Conservation (phyloP, 2,329 filamentous ascomycete genomes). For the Amylocarpus encephaloides region DNA sequence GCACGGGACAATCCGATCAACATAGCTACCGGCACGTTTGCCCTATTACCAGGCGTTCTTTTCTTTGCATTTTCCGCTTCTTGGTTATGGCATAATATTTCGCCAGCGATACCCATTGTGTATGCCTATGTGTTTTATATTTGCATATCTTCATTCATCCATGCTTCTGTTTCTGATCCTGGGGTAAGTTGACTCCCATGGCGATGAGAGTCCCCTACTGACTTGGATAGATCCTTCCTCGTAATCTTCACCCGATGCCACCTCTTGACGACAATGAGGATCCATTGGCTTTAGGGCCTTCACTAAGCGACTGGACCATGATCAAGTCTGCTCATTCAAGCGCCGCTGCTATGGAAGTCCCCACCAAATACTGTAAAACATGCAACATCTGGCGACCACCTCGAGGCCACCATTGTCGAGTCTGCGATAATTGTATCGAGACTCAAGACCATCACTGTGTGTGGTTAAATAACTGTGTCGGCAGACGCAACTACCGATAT, state of each 20-base stretch:
- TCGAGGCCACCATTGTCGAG: conserved; percentile 88
- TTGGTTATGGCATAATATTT: conserved; percentile 80
- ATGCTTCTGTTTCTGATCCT: conserved; percentile 87
- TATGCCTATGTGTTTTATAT: conserved; percentile 91
- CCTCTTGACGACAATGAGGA: conserved; percentile 69
- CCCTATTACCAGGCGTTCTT: conserved; percentile 70
- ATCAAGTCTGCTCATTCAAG: conserved; percentile 69
- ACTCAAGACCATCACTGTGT: conserved; percentile 98
- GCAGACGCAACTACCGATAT: conserved; percentile 93
- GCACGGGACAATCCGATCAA: conserved; percentile 84
- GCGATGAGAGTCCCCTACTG: conserved; percentile 13
- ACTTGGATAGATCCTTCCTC: conserved; percentile 72
- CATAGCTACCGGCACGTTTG: conserved; percentile 72
- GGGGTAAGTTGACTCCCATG: conserved; percentile 60
- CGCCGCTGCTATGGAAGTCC: conserved; percentile 91
- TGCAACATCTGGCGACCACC: conserved; percentile 97
- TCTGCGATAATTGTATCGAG: conserved; percentile 96
- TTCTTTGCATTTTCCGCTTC: conserved; percentile 79
- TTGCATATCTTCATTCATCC: conserved; percentile 86
- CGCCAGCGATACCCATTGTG: conserved; percentile 79
- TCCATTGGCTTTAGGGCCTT: conserved; percentile 71
- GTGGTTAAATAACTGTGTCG: conserved; percentile 98
- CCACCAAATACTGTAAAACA: conserved; percentile 95
- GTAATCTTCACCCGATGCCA: conserved; percentile 88
- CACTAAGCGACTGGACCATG: conserved; percentile 90